A percentile compares a stretch with the other conserved stretches of the same genome.
Conservation (phyloP, 116 monocot genomes). For the Posidonia oceanica region DNA sequence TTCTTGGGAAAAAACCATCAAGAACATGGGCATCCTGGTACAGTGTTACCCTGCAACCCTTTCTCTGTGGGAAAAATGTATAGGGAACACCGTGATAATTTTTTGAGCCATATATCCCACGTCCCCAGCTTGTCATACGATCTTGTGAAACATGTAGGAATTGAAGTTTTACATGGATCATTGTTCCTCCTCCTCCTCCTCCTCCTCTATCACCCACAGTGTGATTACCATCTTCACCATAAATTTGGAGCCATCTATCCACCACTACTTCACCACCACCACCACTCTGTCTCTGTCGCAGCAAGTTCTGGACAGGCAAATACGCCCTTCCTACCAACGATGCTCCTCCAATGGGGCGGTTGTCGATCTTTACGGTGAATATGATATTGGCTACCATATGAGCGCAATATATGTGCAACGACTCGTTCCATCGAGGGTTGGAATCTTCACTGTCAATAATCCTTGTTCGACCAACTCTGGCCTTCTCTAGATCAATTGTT, state of each 20-base stretch:
- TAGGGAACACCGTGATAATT: constrained; percentile 38
- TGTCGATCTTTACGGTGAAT: constrained; percentile 33
- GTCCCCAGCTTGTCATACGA: constrained; percentile 29
- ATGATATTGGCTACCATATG: constrained; percentile 25
- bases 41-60: constrained; percentile 54
- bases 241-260: constrained; percentile 41
- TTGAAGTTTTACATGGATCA: constrained; percentile 38
- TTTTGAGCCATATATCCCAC: constrained; percentile 17
- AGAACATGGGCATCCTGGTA: constrained; percentile 88
- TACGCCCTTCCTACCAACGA: constrained; percentile 45
- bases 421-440: constrained; percentile 30
- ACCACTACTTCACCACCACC: constrained; percentile 20
- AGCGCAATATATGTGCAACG: constrained; percentile 36
- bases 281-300: constrained; percentile 3
- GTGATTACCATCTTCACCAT: constrained; percentile 12
- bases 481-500: constrained; percentile 60
- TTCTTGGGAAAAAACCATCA: constrained; percentile 41
- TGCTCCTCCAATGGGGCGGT: constrained; percentile 32
- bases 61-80: constrained; percentile 71
- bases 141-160: constrained; percentile 28
- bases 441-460: constrained; percentile 16
- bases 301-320: constrained; percentile 25
- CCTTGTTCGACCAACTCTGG: constrained; percentile 48
- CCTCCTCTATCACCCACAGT: constrained; percentile 17
- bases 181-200: constrained; percentile 22